Percentiles rank a stretch among this genome's conserved stretches.
These are phyloP conservation scores for Balansia obtecta DNA, from an alignment of 2,329 filamentous ascomycete genomes.

Conservation along the genomic window DNA sequence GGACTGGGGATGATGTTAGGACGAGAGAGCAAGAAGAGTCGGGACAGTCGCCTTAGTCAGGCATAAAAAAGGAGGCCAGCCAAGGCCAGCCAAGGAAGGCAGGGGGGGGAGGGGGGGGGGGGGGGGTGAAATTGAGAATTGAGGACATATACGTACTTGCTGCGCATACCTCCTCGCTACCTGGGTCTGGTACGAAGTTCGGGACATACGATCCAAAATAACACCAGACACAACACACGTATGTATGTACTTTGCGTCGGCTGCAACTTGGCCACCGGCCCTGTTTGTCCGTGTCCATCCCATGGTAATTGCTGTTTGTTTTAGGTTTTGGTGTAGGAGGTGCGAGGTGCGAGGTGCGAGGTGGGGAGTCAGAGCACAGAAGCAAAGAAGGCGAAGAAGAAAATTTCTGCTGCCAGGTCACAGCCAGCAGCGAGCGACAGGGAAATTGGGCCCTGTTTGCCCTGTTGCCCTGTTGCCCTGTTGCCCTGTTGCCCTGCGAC, in stretches of 20 bases:
- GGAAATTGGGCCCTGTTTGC: conserved; percentile 6
- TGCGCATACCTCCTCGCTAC: too few relatives aligned
- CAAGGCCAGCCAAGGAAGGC: background rate
- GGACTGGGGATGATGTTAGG: background rate
- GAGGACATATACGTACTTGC: background rate
- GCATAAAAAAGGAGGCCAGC: conserved; percentile 3
- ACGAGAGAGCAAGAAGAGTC: background rate
- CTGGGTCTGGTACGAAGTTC: background rate
- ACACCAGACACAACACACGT: too few relatives aligned
- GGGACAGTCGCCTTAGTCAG: background rate
- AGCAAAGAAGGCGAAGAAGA: conserved; percentile 4
- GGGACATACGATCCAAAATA: background rate
- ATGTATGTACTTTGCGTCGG: background rate
- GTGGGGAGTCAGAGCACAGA: background rate
- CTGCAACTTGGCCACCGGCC: conserved; percentile 1
- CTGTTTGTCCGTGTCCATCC: conserved; percentile 3
- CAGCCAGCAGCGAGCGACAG: conserved; percentile 5
- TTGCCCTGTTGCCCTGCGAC: too few relatives aligned
- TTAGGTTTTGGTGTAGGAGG: too few relatives aligned
- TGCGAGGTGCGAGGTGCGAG: too few relatives aligned
- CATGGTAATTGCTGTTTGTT: background rate
- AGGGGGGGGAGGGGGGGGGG: background rate
- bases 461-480: too few relatives aligned
- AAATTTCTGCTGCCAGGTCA: background rate
- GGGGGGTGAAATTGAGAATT: background rate